phyloP scores from a whole-genome alignment of 108 stramenopile species.

The Pseudonitzschia delicatissima region DNA sequence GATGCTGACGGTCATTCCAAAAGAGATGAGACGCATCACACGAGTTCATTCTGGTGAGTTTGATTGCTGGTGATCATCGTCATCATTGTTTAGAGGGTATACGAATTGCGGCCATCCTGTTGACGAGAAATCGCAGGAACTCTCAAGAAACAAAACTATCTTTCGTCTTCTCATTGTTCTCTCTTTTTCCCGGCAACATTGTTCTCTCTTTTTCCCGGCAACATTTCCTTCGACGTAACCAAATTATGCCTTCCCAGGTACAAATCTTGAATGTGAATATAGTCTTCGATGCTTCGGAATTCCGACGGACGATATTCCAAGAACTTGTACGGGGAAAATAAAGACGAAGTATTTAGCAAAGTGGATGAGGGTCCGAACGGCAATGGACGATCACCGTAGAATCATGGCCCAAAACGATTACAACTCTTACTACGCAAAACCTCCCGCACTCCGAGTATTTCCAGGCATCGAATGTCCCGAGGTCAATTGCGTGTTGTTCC shows the following conservation, averaged over 20 bases:
- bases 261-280: constrained; percentile 20
- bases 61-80: too few relatives aligned
- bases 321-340: background rate
- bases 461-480: constrained; percentile 8
- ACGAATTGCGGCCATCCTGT: too few relatives aligned
- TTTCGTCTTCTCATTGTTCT: background rate
- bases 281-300: constrained; percentile 17
- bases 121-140: too few relatives aligned
- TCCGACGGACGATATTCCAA: constrained; percentile 9
- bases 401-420: background rate
- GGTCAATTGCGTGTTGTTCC: constrained; percentile 8
- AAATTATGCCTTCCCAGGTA: too few relatives aligned
- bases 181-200: background rate
- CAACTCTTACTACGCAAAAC: background rate
- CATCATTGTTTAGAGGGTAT: too few relatives aligned
- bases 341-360: background rate
- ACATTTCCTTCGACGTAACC: too few relatives aligned
- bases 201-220: too few relatives aligned
- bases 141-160: too few relatives aligned
- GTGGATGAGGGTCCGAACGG: constrained; percentile 1
- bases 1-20: background rate
- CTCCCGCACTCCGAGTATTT: background rate
- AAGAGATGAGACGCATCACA: background rate
- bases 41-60: background rate
- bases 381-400: background rate